Percentiles rank a stretch among this genome's conserved stretches.
phyloP scores from a whole-genome alignment of 305 asterid species.

The Fraxinus latifolia region DNA sequence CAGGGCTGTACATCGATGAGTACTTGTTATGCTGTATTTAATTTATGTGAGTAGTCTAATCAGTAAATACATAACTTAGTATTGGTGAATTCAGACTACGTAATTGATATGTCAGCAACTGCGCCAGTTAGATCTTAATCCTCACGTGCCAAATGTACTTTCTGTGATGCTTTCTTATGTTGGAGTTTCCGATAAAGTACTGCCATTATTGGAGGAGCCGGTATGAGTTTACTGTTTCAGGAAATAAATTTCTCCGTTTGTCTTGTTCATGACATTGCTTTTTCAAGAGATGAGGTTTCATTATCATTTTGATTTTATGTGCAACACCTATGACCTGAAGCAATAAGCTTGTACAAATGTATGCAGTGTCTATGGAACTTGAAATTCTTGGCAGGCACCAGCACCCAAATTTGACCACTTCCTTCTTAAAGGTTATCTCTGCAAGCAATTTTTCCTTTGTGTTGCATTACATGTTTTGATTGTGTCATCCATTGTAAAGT shows the following conservation, averaged over 20 bases:
- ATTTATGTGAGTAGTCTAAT: slow-evolving; percentile 12
- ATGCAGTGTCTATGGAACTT: slow-evolving; percentile 78
- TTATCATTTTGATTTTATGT: slow-evolving; percentile 1
- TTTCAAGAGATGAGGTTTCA: background rate
- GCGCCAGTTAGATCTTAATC: slow-evolving; percentile 84
- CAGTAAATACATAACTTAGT: slow-evolving; percentile 46
- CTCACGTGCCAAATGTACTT: slow-evolving; percentile 85
- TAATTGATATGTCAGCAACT: slow-evolving; percentile 84
- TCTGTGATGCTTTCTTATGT: slow-evolving; percentile 83
- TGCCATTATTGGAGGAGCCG: slow-evolving; percentile 95
- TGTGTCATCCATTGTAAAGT: background rate
- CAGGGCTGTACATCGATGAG: slow-evolving; percentile 75
- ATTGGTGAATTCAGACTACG: slow-evolving; percentile 78
- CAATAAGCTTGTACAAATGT: slow-evolving; percentile 57
- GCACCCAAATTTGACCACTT: slow-evolving; percentile 77
- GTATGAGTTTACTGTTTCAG: slow-evolving; percentile 38
- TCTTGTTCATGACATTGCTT: slow-evolving; percentile 10
- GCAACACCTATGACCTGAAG: slow-evolving; percentile 22
- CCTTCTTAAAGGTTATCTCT: slow-evolving; percentile 75
- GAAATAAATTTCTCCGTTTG: background rate
- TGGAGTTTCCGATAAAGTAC: slow-evolving; percentile 78
- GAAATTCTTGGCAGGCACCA: slow-evolving; percentile 90
- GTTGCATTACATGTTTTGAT: slow-evolving; percentile 7
- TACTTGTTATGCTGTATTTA: slow-evolving; percentile 25
- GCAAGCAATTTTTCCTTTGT: slow-evolving; percentile 7